Evolutionary conservation across 1,139 yeast species (phyloP).

Genomic region (Torulaspora globosa): DNA sequence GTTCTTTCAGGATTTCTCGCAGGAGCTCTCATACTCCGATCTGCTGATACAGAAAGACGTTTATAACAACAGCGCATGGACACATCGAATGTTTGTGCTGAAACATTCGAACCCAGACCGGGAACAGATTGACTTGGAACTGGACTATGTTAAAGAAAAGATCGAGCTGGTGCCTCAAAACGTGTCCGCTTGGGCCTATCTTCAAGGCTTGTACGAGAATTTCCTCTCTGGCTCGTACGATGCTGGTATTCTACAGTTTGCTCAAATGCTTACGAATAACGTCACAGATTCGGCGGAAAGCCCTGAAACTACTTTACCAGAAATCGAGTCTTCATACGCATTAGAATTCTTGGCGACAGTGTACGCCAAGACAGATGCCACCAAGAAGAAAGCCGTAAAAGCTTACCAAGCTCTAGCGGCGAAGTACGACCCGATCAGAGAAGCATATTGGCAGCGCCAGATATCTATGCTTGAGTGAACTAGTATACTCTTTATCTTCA

Average conservation of each 20-base stretch:
- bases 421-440: conserved; percentile 63
- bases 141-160: conserved; percentile 22
- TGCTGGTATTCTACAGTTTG: conserved; percentile 44
- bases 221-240: conserved; percentile 33
- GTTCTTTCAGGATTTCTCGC: conserved; percentile 45
- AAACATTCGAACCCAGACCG: conserved; percentile 18
- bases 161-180: conserved; percentile 63
- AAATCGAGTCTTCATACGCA: conserved; percentile 55
- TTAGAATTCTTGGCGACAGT: conserved; percentile 60
- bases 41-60: conserved; percentile 56
- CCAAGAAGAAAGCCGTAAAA: conserved; percentile 38
- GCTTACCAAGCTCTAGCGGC: conserved; percentile 49
- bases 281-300: conserved; percentile 20
- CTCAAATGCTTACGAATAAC: conserved; percentile 41
- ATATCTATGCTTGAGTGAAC: conserved; percentile 9
- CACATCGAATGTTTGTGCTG: conserved; percentile 64
- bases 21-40: conserved; percentile 55
- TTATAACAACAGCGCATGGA: conserved; percentile 92
- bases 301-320: conserved; percentile 22
- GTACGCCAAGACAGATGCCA: conserved; percentile 36
- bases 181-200: conserved; percentile 83
- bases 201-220: conserved; percentile 54
- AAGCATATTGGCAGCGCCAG: conserved; percentile 55
- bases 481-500: neutral
- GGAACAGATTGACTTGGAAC: conserved; percentile 24